Conservation (phyloP, 352 stramenopile species). For the Thraustochytrium sp. region DNA sequence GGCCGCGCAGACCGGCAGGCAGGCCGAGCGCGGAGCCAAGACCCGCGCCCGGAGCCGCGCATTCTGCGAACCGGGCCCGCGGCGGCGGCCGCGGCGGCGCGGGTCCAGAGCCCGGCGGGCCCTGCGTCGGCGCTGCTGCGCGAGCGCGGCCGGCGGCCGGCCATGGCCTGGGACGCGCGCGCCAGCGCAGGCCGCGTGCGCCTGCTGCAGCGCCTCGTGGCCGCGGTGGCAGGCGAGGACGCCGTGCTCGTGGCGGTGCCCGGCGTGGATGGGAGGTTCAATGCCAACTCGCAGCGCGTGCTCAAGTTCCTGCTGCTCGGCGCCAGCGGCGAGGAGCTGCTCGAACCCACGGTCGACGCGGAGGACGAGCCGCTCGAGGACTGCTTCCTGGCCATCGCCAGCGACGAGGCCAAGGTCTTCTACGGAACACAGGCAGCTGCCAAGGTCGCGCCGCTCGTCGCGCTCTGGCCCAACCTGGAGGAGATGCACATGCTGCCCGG, state of each 20-base stretch:
- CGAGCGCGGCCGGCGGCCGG: no score
- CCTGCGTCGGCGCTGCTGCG: background rate
- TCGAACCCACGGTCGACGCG: background rate
- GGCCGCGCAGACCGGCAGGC: no score
- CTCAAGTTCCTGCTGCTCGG: slow-evolving; percentile 34
- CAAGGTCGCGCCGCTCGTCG: background rate
- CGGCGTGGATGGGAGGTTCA: slow-evolving; percentile 24
- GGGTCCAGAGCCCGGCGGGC: no score
- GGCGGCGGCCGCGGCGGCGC: no score
- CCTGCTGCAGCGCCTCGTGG: background rate
- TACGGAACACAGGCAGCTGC: background rate
- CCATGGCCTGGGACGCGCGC: background rate
- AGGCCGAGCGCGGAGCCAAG: no score
- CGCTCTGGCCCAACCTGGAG: background rate
- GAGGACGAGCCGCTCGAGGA: background rate
- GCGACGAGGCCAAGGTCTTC: background rate
- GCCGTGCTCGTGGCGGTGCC: background rate
- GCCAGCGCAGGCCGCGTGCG: background rate
- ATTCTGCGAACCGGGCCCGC: no score
- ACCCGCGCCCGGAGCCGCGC: no score
- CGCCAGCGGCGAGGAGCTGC: background rate
- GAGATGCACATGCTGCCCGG: slow-evolving; percentile 1
- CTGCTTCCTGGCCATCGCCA: background rate
- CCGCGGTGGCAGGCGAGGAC: background rate
- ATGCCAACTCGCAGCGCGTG: slow-evolving; percentile 25